Conservation (phyloP, 2,329 filamentous ascomycete species). For the Ceratocystis ficicola region DNA sequence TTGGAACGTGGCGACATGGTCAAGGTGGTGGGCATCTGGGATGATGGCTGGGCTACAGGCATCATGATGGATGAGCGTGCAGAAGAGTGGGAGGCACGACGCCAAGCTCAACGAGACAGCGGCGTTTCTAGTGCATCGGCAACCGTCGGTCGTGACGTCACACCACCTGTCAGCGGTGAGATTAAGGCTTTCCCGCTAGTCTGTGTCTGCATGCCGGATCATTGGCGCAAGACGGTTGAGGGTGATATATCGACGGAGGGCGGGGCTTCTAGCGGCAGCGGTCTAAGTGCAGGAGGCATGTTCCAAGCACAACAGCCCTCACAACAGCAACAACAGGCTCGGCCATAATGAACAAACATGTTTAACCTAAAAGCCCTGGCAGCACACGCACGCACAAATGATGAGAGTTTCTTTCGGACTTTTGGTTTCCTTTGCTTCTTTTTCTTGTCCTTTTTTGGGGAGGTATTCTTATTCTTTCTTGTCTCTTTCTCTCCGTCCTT, state of each 20-base stretch:
- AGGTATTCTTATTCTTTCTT: slow-evolving; percentile 2
- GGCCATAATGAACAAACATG: slow-evolving; percentile 9
- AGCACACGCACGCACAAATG: background rate
- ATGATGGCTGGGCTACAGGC: slow-evolving; percentile 96
- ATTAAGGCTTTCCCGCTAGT: slow-evolving; percentile 97
- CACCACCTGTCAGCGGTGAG: slow-evolving; percentile 59
- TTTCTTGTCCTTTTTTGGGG: slow-evolving; percentile 1
- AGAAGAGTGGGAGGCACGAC: slow-evolving; percentile 74
- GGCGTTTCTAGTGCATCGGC: slow-evolving; percentile 71
- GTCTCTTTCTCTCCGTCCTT: slow-evolving; percentile 2
- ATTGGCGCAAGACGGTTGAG: slow-evolving; percentile 95
- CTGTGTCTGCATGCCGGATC: slow-evolving; percentile 86
- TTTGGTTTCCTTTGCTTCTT: background rate
- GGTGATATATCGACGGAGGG: slow-evolving; percentile 63
- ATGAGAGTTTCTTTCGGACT: slow-evolving; percentile 6
- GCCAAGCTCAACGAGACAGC: slow-evolving; percentile 74
- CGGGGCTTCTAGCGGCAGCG: slow-evolving; percentile 33
- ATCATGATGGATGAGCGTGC: slow-evolving; percentile 69
- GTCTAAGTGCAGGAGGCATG: background rate
- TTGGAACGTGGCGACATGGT: slow-evolving; percentile 95
- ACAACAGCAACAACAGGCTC: background rate
- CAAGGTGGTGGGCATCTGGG: slow-evolving; percentile 97
- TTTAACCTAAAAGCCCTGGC: background rate
- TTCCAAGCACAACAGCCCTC: background rate
- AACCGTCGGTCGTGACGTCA: slow-evolving; percentile 39